Conservation (phyloP, 495 filamentous ascomycete species). For the Aspergillus wentii region DNA sequence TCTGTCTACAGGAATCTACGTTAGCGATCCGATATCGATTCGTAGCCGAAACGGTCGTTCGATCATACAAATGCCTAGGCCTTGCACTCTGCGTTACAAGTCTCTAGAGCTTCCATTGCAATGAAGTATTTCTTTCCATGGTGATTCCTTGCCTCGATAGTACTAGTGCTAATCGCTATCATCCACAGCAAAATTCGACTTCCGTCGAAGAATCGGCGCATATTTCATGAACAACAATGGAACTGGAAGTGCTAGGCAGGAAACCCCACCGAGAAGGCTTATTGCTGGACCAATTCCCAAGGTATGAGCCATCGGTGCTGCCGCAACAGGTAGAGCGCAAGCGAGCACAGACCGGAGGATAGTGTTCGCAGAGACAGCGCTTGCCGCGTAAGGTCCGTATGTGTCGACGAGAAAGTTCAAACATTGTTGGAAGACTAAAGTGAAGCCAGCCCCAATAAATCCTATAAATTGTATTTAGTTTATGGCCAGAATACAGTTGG, state of each 20-base stretch:
- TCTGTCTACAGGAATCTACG: too few species aligned
- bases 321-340: conserved; percentile 26
- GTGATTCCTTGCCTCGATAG: too few species aligned
- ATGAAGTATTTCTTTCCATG: too few species aligned
- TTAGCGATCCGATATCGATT: too few species aligned
- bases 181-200: conserved; percentile 20
- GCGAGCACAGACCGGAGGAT: conserved; percentile 32
- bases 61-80: too few species aligned
- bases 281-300: conserved; percentile 28
- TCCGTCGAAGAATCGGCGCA: conserved; percentile 19
- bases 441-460: too few species aligned
- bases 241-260: conserved; percentile 22
- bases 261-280: conserved; percentile 28
- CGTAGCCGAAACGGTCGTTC: too few species aligned
- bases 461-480: too few species aligned
- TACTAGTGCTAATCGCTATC: too few species aligned
- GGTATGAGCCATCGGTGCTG: conserved; percentile 26
- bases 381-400: conserved; percentile 28
- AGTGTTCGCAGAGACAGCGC: conserved; percentile 30
- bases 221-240: conserved; percentile 34
- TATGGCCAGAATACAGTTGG: too few species aligned
- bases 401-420: conserved; percentile 37
- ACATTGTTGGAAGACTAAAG: conserved; percentile 32
- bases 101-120: too few species aligned
- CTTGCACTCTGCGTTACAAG: too few species aligned